Evolutionary conservation across 495 filamentous ascomycete species (phyloP), one percentile per base, ranked within the genome.

Genomic region (Xylaria castorea): DNA sequence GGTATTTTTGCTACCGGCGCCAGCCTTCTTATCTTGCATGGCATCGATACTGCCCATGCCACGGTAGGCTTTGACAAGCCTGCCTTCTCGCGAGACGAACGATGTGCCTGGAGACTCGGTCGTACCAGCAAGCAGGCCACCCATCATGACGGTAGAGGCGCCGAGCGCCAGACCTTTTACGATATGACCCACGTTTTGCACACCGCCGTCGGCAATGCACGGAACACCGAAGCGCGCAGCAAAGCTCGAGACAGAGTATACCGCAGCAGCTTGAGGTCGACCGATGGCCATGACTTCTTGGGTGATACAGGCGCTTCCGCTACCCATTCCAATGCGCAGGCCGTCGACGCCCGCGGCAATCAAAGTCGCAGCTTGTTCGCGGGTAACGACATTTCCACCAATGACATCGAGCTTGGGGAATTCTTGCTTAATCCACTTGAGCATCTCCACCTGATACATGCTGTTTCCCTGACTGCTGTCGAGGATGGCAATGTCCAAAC

Each of bases 251-350:
- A 98, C 95, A 78, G 91, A 93, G 86, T 91, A 94, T 71, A 99
- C 95, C 48, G 95, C 89, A 14, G 93, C 92, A 22, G 96, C 96
- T 84, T 99, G 96, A 71, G 96, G 96, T 75, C 96, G 91, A 48
- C 96, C 96, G 53, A 98, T 94, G 67, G 96, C 96, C 96, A 99
- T 99, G 78, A 99, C 96, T 85, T 99, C 96, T 84, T 99, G 96
- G 60, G 96, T 99, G 78, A 99, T 99, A 85, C 96, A 99, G 78
- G 96, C 96, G 76, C 92, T 96, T 77, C 96, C 96, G 80, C 93
- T 95, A 76, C 96, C 96, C 96, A 99, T 99, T 81, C 96, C 96
- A 82, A 99, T 99, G 78, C 96, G 92, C 74, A 99, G 91, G 75
- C 95, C 96, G 83, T 99, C 96, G 71, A 92, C 95, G 78, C 96